Conservation (phyloP, 805 yeast genomes). For the Zygosaccharomyces kombuchaensis region DNA sequence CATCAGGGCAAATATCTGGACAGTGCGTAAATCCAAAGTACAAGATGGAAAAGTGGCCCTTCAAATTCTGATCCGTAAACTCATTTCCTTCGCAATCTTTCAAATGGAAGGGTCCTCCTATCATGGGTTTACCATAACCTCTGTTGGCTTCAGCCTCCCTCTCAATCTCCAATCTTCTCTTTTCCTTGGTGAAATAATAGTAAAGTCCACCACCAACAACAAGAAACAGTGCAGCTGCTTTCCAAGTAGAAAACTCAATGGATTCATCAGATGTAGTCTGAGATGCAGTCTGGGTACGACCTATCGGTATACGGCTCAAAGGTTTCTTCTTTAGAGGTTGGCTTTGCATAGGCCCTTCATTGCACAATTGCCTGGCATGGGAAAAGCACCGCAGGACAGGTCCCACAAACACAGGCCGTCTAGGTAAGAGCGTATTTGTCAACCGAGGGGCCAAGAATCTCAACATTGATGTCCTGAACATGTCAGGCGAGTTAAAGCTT, state of each 20-base stretch:
- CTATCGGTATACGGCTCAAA: conserved; percentile 71
- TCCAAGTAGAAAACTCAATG: conserved; percentile 81
- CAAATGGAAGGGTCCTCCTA: conserved; percentile 85
- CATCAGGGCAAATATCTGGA: conserved; percentile 98
- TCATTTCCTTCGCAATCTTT: conserved; percentile 63
- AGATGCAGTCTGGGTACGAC: conserved; percentile 41
- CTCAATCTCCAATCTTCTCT: conserved; percentile 66
- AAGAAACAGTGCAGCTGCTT: conserved; percentile 64
- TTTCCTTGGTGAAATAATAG: conserved; percentile 68
- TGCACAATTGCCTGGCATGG: background rate
- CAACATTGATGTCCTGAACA: conserved; percentile 4
- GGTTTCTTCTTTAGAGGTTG: conserved; percentile 45
- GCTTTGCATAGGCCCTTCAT: background rate
- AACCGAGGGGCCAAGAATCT: background rate
- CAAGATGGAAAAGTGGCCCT: conserved; percentile 76
- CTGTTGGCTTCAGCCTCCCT: conserved; percentile 80
- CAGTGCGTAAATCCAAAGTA: conserved; percentile 97
- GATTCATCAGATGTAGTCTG: conserved; percentile 17
- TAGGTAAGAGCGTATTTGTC: background rate
- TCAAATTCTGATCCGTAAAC: conserved; percentile 74
- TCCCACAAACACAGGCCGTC: background rate
- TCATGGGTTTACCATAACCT: conserved; percentile 86
- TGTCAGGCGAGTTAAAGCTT: background rate
- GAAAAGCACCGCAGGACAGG: conserved; percentile 2
- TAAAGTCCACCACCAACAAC: conserved; percentile 69